Conservation (phyloP, 257 asterid genomes). For the Mitragyna speciosa region DNA sequence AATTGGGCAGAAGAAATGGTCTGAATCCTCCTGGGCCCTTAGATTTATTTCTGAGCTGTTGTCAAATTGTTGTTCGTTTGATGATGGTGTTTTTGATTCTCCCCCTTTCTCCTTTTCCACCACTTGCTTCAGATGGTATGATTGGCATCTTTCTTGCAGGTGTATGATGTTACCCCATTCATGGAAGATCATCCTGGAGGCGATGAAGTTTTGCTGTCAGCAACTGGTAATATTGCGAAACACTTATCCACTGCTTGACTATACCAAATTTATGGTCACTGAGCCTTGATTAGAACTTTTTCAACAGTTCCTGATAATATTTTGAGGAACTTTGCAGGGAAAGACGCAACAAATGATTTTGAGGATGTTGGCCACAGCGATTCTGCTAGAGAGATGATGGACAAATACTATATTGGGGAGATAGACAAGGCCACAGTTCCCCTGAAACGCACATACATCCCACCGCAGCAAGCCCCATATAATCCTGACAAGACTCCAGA, state of each 20-base stretch:
- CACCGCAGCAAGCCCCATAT: constrained; percentile 39
- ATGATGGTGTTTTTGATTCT: background rate
- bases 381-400: constrained; percentile 64
- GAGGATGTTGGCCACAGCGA: constrained; percentile 90
- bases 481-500: constrained; percentile 61
- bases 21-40: background rate
- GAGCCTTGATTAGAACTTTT: background rate
- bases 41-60: background rate
- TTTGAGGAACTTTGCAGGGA: constrained; percentile 43
- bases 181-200: constrained; percentile 99
- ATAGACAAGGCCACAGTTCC: constrained; percentile 65
- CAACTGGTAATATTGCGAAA: constrained; percentile 52
- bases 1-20: background rate
- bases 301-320: background rate
- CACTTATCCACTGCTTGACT: background rate
- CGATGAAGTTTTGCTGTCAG: constrained; percentile 80
- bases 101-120: background rate
- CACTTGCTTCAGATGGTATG: background rate
- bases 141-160: constrained; percentile 40
- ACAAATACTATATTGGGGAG: constrained; percentile 62
- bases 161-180: constrained; percentile 85
- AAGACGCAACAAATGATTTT: constrained; percentile 80
- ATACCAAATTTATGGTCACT: background rate
- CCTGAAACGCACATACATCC: constrained; percentile 45
- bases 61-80: background rate